Evolutionary conservation across 495 filamentous ascomycete genomes (phyloP).

Genomic region (Hypoxylon crocopeplum): DNA sequence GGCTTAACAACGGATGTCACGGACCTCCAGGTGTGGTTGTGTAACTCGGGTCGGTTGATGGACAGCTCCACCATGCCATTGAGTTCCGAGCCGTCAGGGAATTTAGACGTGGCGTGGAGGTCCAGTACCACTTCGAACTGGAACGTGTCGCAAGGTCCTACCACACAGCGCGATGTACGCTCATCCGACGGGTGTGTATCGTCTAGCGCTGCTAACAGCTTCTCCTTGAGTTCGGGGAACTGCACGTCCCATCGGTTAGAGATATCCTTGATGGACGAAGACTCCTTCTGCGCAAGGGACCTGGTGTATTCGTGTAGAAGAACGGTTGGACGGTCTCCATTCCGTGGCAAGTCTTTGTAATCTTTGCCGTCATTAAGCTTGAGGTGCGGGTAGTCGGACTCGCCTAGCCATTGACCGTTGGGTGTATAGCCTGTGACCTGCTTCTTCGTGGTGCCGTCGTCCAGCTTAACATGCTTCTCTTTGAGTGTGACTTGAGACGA

Average conservation of each 20-base stretch:
- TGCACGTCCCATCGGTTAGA: conserved; percentile 47
- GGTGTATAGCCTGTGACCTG: conserved; percentile 40
- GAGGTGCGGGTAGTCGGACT: conserved; percentile 55
- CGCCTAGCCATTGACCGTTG: conserved; percentile 44
- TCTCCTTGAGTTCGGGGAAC: conserved; percentile 53
- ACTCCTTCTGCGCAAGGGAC: conserved; percentile 48
- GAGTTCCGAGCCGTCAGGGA: conserved; percentile 55
- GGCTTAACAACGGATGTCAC: conserved; percentile 57
- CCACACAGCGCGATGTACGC: conserved; percentile 38
- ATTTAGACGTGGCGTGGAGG: conserved; percentile 51
- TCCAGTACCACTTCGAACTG: conserved; percentile 58
- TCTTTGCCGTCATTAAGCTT: conserved; percentile 49
- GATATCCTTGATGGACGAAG: conserved; percentile 50
- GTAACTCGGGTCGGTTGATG: conserved; percentile 51
- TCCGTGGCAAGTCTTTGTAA: conserved; percentile 42
- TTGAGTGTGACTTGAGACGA: conserved; percentile 47
- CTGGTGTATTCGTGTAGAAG: conserved; percentile 58
- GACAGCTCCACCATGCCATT: conserved; percentile 56
- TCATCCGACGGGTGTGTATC: conserved; percentile 43
- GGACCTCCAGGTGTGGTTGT: conserved; percentile 57
- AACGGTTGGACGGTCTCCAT: conserved; percentile 37
- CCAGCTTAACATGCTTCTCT: conserved; percentile 40
- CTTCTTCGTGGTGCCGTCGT: conserved; percentile 42
- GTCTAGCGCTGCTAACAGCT: conserved; percentile 46
- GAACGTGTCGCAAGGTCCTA: conserved; percentile 56